These are phyloP conservation scores for Fusarium coffeatum DNA, from an alignment of 2,329 filamentous ascomycete genomes.

Conservation along the genomic window DNA sequence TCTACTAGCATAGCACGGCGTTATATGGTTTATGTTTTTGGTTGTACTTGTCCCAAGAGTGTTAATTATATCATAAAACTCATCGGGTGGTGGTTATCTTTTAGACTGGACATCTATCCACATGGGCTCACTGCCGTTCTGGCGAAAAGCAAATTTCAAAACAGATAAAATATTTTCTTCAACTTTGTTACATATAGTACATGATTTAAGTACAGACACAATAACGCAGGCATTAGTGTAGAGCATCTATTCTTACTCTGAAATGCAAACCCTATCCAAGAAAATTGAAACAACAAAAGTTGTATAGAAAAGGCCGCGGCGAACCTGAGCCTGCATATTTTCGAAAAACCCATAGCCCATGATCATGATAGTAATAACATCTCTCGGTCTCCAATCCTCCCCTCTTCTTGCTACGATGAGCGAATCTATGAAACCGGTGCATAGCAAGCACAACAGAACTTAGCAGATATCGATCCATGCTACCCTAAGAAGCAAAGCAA, in stretches of 20 bases:
- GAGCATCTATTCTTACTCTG: slow-evolving; percentile 37
- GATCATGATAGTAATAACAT: slow-evolving; percentile 43
- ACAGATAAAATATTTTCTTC: not conserved
- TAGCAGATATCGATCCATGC: slow-evolving; percentile 21
- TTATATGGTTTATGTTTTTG: slow-evolving; percentile 19
- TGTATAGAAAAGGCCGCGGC: slow-evolving; percentile 36
- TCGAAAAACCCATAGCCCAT: slow-evolving; percentile 45
- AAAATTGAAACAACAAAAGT: slow-evolving; percentile 36
- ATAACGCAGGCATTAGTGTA: slow-evolving; percentile 12
- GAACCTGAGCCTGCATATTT: slow-evolving; percentile 33
- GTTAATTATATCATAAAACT: not conserved
- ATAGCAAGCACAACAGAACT: slow-evolving; percentile 35
- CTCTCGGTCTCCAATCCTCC: slow-evolving; percentile 28
- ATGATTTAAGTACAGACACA: not conserved
- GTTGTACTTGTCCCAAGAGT: slow-evolving; percentile 1
- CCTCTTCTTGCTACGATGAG: slow-evolving; percentile 17
- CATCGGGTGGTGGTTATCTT: not conserved
- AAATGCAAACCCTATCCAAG: slow-evolving; percentile 44
- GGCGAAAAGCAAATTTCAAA: not conserved
- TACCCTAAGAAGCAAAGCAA: slow-evolving; percentile 25
- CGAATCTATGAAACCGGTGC: slow-evolving; percentile 19
- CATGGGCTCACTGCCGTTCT: slow-evolving; percentile 1
- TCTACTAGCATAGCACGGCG: slow-evolving; percentile 44
- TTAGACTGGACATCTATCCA: slow-evolving; percentile 3
- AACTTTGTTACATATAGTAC: not conserved